A percentile compares a stretch with the other conserved stretches of the same genome.
phyloP scores from a whole-genome alignment of 75 land plant species.

The Isoetes taiwanensis region DNA sequence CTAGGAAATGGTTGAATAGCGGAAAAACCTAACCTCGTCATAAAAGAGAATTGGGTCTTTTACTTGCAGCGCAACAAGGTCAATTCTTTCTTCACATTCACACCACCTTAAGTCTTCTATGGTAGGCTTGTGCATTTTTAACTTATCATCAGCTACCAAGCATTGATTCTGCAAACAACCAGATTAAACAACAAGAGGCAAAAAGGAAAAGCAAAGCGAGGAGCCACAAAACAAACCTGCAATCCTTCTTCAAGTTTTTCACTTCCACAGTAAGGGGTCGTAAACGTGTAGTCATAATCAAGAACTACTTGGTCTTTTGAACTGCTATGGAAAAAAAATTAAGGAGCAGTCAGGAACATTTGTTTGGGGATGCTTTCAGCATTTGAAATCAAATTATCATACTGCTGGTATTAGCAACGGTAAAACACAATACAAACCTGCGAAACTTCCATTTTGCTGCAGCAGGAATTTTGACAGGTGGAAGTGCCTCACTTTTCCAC shows the following conservation, averaged over 20 bases:
- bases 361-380: background rate
- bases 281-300: slow-evolving; percentile 97
- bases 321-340: slow-evolving; percentile 37
- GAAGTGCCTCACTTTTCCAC: slow-evolving; percentile 73
- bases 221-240: slow-evolving; percentile 4
- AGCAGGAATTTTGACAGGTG: slow-evolving; percentile 96
- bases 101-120: slow-evolving; percentile 36
- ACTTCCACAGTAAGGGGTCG: slow-evolving; percentile 92
- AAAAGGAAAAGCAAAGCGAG: slow-evolving; percentile 9
- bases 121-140: background rate
- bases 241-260: slow-evolving; percentile 22
- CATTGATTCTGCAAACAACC: background rate
- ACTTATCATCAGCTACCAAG: no score
- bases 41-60: slow-evolving; percentile 90
- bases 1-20: no score
- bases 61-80: slow-evolving; percentile 49
- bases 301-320: slow-evolving; percentile 67
- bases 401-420: background rate
- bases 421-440: slow-evolving; percentile 30
- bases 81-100: slow-evolving; percentile 51
- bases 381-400: background rate
- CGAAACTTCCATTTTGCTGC: slow-evolving; percentile 94
- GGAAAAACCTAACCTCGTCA: slow-evolving; percentile 55
- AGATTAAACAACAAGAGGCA: background rate
- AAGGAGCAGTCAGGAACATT: background rate